A percentile compares a stretch with the other conserved stretches of the same genome.
Evolutionary conservation across 306 rosid genomes (phyloP).

Genomic region (Trichosanthes cucumerina): DNA sequence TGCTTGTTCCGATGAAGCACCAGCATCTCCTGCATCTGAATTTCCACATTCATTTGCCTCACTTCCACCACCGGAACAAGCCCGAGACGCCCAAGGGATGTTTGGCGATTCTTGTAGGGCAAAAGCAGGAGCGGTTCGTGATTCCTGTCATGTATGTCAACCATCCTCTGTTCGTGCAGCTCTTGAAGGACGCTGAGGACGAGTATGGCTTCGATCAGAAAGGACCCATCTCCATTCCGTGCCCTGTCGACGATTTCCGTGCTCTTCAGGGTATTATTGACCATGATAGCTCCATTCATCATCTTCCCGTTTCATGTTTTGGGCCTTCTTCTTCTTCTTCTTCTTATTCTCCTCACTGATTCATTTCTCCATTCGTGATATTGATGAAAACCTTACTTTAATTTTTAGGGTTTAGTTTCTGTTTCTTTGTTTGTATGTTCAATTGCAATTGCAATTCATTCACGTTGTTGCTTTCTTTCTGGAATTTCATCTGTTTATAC

Average conservation of each 20-base stretch:
- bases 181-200: conserved; percentile 72
- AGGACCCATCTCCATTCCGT: conserved; percentile 83
- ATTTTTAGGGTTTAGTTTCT: not conserved
- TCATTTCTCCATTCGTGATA: not conserved
- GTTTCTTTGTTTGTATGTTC: not conserved
- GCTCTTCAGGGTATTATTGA: conserved; percentile 52
- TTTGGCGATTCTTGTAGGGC: conserved; percentile 55
- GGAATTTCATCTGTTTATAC: not conserved
- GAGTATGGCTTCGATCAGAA: conserved; percentile 78
- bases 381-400: not conserved
- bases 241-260: conserved; percentile 70
- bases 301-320: conserved; percentile 38
- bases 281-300: conserved; percentile 8
- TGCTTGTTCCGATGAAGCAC: not conserved
- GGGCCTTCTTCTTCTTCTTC: conserved; percentile 59
- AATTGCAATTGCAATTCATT: not conserved
- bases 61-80: conserved; percentile 26
- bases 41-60: conserved; percentile 48
- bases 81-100: conserved; percentile 71
- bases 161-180: conserved; percentile 68
- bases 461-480: not conserved
- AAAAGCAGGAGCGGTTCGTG: conserved; percentile 64
- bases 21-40: conserved; percentile 20
- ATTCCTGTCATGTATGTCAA: conserved; percentile 77
- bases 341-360: too few relatives aligned